Evolutionary conservation across 2,329 filamentous ascomycete genomes (phyloP).

Genomic region (Clonostachys rosea): DNA sequence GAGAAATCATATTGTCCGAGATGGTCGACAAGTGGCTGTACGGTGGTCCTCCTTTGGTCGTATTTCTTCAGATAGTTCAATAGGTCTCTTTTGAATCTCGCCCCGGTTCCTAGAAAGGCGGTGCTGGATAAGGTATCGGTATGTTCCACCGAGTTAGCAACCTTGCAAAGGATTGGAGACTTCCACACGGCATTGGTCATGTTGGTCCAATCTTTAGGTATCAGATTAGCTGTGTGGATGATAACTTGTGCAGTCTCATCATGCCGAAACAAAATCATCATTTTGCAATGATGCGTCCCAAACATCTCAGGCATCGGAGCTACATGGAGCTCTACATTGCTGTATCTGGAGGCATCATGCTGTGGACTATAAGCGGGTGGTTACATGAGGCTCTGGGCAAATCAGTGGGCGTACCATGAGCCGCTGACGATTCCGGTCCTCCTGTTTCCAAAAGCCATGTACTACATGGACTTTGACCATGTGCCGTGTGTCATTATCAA

Average conservation of each 20-base stretch:
- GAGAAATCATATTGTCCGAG: constrained; percentile 66
- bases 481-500: constrained; percentile 44
- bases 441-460: constrained; percentile 62
- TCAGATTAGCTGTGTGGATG: constrained; percentile 91
- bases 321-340: constrained; percentile 65
- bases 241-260: constrained; percentile 74
- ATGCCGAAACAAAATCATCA: constrained; percentile 77
- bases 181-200: constrained; percentile 83
- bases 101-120: constrained; percentile 47
- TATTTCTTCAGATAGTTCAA: constrained; percentile 70
- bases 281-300: constrained; percentile 83
- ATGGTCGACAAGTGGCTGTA: constrained; percentile 47
- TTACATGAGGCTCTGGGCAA: neutral
- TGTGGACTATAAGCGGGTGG: constrained; percentile 18
- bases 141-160: constrained; percentile 1
- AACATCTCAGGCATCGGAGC: constrained; percentile 81
- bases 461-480: constrained; percentile 50
- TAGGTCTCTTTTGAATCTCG: constrained; percentile 71
- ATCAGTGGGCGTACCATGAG: constrained; percentile 43
- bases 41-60: constrained; percentile 49
- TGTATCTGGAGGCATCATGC: constrained; percentile 55
- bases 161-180: constrained; percentile 62
- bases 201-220: constrained; percentile 80
- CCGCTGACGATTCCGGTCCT: constrained; percentile 52
- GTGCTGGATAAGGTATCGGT: constrained; percentile 13